Base-by-base conservation (phyloP, 1,139 yeast genomes). In the Yamadazyma aaseri region DNA sequence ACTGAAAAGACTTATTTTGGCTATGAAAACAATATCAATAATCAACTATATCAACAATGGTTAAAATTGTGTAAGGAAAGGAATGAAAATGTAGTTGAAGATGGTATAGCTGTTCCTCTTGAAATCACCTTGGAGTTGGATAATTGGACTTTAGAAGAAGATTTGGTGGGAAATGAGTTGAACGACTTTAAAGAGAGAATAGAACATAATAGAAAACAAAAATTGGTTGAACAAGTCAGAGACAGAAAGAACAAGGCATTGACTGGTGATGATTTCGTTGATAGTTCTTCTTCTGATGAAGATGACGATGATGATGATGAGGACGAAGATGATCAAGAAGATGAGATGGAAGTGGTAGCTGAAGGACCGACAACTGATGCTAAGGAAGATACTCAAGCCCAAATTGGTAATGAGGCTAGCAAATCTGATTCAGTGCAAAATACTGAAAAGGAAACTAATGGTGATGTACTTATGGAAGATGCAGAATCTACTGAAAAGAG, bases 31-130 rank as follows among this genome's bases (percentile, higher is more conserved):
- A 55, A 59, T 20, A 51, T 67, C 12, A 59, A 61, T 35, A 44
- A 62, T 3, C 50, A 50, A 33, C 51, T 90, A 30, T 79, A 73
- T 50, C 56, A 63, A 4, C 69, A 71, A 34, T 87, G 96, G 96
- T 63, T 61, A 37, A 49, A 55, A 7, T 55, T 66, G 9, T 63
- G 73, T 3, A 56, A 58, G 32, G 53, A 59, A 2, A 63, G 62
- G 33, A 61, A 58, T 17, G 60, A 61, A 15, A 71, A 71, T 1
- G 60, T 60, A 21, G 53, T 56, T 5, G 79, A 73, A 42, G 85
- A 79, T 50, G 86, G 86, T 5, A 51, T 70, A 0, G 75, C 83
- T 3, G 79, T 78, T 2, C 76, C 79, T 0, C 54, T 79, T 15
- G 76, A 77, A 33, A 58, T 53, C 46, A 57, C 51, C 16, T 55